These are phyloP conservation scores for Penicillium diatomitis DNA, from an alignment of 495 filamentous ascomycete species.

Conservation along the genomic window DNA sequence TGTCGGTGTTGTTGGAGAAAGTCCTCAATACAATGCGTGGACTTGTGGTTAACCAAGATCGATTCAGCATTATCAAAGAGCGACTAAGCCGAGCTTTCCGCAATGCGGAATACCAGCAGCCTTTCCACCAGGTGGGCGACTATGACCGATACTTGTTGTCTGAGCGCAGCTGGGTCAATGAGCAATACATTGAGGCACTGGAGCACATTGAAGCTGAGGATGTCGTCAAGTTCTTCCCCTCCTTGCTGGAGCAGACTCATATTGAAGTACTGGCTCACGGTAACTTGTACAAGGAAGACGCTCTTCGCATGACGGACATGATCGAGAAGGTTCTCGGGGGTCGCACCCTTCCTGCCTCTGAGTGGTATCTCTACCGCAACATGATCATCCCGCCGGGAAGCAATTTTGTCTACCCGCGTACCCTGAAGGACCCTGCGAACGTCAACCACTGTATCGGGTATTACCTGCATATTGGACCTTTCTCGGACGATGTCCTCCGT, in stretches of 20 bases:
- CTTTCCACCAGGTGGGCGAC: conserved; percentile 84
- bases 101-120: conserved; percentile 80
- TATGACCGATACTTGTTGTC: conserved; percentile 70
- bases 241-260: conserved; percentile 73
- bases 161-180: conserved; percentile 70
- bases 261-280: conserved; percentile 86
- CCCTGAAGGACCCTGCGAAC: conserved; percentile 79
- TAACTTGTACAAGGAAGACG: conserved; percentile 94
- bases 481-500: conserved; percentile 53
- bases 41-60: conserved; percentile 68
- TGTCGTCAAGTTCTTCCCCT: conserved; percentile 67
- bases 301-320: conserved; percentile 73
- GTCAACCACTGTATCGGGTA: conserved; percentile 98
- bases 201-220: conserved; percentile 63
- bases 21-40: conserved; percentile 81
- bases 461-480: conserved; percentile 68
- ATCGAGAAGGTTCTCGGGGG: conserved; percentile 74
- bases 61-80: conserved; percentile 90
- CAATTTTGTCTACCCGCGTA: conserved; percentile 73
- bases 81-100: conserved; percentile 61
- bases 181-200: conserved; percentile 72
- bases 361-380: conserved; percentile 72
- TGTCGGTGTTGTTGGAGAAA: conserved; percentile 83
- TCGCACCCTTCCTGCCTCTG: conserved; percentile 59
- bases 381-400: conserved; percentile 68